Evolutionary conservation across 139 green algal species (phyloP).

Genomic region (Chlamydomonas sp.): DNA sequence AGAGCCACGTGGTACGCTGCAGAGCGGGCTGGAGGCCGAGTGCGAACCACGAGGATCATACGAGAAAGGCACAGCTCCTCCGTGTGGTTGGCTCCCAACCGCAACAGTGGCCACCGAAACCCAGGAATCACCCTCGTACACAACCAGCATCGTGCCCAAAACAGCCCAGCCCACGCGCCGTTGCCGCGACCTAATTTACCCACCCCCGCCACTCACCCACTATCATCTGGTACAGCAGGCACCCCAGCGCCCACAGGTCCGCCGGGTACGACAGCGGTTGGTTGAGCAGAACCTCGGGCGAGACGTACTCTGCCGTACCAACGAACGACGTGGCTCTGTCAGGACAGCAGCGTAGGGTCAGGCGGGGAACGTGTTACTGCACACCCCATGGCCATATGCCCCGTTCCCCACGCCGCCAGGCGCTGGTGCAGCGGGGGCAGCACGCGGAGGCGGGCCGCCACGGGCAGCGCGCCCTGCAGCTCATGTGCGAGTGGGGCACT

Average conservation of each 20-base stretch:
- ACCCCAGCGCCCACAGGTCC: constrained; percentile 90
- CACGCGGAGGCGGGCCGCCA: background rate
- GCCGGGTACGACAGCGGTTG: constrained; percentile 61
- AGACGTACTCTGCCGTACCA: constrained; percentile 91
- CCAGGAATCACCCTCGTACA: too few species aligned
- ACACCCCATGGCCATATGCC: background rate
- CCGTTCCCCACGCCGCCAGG: background rate
- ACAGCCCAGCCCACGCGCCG: too few species aligned
- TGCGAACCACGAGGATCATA: background rate
- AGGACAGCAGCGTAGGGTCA: background rate
- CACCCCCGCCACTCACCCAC: constrained; percentile 4
- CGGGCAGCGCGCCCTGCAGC: background rate
- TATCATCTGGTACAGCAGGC: constrained; percentile 71
- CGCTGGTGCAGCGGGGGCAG: background rate
- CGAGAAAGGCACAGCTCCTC: background rate
- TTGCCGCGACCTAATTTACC: too few species aligned
- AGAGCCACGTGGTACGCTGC: too few species aligned
- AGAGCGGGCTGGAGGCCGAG: background rate
- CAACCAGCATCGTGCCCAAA: too few species aligned
- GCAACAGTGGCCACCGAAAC: too few species aligned
- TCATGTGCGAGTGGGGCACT: too few species aligned
- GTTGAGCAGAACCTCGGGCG: constrained; percentile 86
- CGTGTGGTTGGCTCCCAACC: too few species aligned
- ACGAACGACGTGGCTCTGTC: constrained; percentile 77
- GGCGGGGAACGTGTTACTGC: background rate